phyloP scores from a whole-genome alignment of 2,329 filamentous ascomycete genomes.

The Tolypocladium album region DNA sequence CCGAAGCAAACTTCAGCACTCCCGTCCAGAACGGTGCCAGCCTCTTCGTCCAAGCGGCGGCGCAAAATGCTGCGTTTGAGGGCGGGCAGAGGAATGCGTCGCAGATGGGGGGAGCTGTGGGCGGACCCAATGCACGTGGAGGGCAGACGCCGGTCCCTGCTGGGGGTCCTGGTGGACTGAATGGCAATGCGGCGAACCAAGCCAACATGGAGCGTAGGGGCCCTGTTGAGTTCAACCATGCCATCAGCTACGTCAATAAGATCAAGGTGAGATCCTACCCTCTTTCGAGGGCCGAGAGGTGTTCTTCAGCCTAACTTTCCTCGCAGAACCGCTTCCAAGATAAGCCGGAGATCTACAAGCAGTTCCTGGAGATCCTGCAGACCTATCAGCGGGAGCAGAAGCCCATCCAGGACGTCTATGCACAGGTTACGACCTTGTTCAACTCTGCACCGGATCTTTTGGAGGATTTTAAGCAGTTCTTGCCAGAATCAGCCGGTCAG shows the following conservation, averaged over 20 bases:
- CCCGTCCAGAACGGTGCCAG: constrained; percentile 39
- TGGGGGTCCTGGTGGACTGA: constrained; percentile 45
- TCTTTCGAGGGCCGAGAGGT: not conserved
- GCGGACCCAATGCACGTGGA: constrained; percentile 37
- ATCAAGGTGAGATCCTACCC: constrained; percentile 66
- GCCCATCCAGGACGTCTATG: constrained; percentile 96
- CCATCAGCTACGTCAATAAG: constrained; percentile 98
- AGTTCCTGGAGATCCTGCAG: constrained; percentile 95
- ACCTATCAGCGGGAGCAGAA: constrained; percentile 98
- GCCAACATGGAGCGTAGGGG: constrained; percentile 71
- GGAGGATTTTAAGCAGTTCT: constrained; percentile 97
- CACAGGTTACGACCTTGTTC: constrained; percentile 90
- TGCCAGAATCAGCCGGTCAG: constrained; percentile 67
- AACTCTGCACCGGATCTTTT: constrained; percentile 86
- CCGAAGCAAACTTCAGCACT: constrained; percentile 50
- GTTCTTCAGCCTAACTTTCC: constrained; percentile 6
- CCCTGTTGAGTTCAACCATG: constrained; percentile 97
- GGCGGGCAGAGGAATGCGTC: constrained; percentile 19
- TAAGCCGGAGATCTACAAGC: constrained; percentile 97
- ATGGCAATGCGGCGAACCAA: constrained; percentile 47
- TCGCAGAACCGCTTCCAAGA: constrained; percentile 86
- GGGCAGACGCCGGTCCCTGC: constrained; percentile 50
- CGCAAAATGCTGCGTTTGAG: constrained; percentile 24
- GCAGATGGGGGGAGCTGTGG: constrained; percentile 19
- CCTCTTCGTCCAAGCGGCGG: constrained; percentile 33